A percentile compares a stretch with the other conserved stretches of the same genome.
Evolutionary conservation across 2,329 filamentous ascomycete species (phyloP).

Genomic region (Aspergillus candidus): DNA sequence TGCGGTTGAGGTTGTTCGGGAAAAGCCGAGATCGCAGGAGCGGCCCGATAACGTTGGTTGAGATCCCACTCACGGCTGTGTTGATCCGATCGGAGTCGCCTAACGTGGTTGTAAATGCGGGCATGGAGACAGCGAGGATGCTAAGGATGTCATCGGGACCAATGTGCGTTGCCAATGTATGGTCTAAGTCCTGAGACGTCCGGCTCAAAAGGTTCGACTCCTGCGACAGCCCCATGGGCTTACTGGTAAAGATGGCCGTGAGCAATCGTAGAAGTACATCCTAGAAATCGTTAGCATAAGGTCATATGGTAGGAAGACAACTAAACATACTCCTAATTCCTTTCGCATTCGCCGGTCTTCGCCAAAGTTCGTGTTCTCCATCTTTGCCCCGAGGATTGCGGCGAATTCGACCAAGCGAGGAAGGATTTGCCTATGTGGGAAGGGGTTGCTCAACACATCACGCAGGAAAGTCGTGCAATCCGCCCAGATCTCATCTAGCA

Average conservation of each 20-base stretch:
- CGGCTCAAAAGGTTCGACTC: conserved; percentile 42
- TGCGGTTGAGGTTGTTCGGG: conserved; percentile 72
- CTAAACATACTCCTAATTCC: conserved; percentile 68
- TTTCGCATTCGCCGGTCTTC: conserved; percentile 88
- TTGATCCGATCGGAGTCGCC: conserved; percentile 79
- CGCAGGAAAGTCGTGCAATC: conserved; percentile 88
- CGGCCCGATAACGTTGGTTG: conserved; percentile 73
- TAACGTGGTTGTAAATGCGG: conserved; percentile 73
- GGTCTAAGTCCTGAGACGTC: conserved; percentile 39
- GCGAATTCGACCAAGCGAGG: conserved; percentile 83
- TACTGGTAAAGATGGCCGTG: conserved; percentile 88
- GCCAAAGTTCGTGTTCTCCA: conserved; percentile 96
- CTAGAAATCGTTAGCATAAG: conserved; percentile 41
- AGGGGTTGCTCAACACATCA: conserved; percentile 86
- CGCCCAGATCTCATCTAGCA: conserved; percentile 96
- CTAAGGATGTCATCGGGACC: conserved; percentile 69
- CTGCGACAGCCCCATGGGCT: conserved; percentile 66
- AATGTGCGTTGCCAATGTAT: conserved; percentile 32
- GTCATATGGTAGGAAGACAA: background rate
- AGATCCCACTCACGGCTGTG: conserved; percentile 72
- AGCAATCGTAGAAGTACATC: conserved; percentile 84
- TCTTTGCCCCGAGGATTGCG: conserved; percentile 83
- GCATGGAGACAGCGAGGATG: conserved; percentile 72
- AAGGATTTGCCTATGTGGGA: conserved; percentile 87
- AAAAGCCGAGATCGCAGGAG: conserved; percentile 78